Percentiles rank a stretch among this genome's conserved stretches.
Conservation (phyloP, 306 rosid species). For the Dalbergia oliveri region DNA sequence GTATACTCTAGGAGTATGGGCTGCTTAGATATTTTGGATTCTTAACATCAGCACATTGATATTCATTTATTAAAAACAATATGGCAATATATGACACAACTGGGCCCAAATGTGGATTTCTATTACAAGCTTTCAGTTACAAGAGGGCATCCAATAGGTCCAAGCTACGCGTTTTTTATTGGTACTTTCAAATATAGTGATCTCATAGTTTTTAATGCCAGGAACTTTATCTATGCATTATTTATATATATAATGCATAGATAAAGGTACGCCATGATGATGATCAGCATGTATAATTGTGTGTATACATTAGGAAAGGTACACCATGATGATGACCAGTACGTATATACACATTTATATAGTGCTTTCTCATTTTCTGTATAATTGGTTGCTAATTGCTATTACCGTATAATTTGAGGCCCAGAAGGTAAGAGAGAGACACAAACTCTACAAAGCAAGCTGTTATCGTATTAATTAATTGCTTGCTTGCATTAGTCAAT, state of each 20-base stretch:
- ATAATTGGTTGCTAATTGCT: background rate
- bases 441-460: background rate
- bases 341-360: no score
- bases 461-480: background rate
- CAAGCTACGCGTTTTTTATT: slow-evolving; percentile 18
- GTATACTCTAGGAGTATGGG: background rate
- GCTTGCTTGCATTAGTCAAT: background rate
- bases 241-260: no score
- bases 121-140: background rate
- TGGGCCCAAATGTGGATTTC: background rate
- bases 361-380: background rate
- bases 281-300: no score
- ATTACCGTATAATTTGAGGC: no score
- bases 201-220: background rate
- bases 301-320: background rate
- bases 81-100: slow-evolving; percentile 6
- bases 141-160: slow-evolving; percentile 11
- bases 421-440: background rate
- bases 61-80: background rate
- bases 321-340: background rate
- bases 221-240: background rate
- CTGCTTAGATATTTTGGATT: slow-evolving; percentile 33
- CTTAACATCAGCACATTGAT: background rate
- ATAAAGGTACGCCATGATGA: background rate
- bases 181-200: background rate